Evolutionary conservation across 1,284 basidiomycete genomes (phyloP).

Genomic region (Malassezia equina): DNA sequence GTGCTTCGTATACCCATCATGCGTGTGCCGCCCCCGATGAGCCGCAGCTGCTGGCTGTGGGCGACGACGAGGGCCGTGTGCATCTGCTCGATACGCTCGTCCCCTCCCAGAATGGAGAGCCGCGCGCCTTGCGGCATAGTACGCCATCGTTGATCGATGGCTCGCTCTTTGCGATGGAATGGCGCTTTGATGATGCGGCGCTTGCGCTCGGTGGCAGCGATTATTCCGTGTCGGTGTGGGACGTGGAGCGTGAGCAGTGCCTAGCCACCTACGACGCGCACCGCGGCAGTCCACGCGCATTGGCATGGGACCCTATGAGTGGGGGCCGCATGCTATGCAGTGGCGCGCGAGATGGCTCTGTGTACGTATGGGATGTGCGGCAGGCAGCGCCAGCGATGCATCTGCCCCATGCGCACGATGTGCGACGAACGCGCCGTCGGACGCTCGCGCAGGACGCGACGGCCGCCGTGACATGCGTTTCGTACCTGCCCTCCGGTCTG

Average conservation of each 20-base stretch:
- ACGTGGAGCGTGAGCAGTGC: conserved; percentile 29
- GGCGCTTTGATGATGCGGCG: conserved; percentile 36
- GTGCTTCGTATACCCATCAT: conserved; percentile 31
- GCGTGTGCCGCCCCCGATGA: conserved; percentile 22
- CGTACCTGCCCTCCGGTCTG: conserved; percentile 27
- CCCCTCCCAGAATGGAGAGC: conserved; percentile 10
- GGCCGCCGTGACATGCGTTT: conserved; percentile 31
- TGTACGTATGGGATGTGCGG: conserved; percentile 39
- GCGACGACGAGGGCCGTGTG: conserved; percentile 42
- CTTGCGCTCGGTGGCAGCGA: conserved; percentile 36
- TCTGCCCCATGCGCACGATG: conserved; percentile 32
- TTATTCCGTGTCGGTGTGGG: conserved; percentile 38
- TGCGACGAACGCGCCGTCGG: background rate
- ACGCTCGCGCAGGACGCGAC: conserved; percentile 6
- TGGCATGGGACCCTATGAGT: conserved; percentile 35
- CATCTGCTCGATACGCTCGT: conserved; percentile 32
- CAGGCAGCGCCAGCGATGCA: conserved; percentile 23
- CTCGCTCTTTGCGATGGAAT: conserved; percentile 36
- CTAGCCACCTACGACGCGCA: conserved; percentile 23
- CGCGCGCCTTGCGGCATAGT: conserved; percentile 9
- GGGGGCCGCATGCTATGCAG: conserved; percentile 32
- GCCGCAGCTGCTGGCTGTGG: conserved; percentile 40
- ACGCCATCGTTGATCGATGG: conserved; percentile 12
- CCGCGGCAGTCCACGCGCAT: conserved; percentile 31
- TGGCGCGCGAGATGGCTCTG: conserved; percentile 39